Evolutionary conservation across 2,329 filamentous ascomycete species (phyloP), one percentile per base, ranked within the genome.

Genomic region (Colletotrichum nymphaeae): DNA sequence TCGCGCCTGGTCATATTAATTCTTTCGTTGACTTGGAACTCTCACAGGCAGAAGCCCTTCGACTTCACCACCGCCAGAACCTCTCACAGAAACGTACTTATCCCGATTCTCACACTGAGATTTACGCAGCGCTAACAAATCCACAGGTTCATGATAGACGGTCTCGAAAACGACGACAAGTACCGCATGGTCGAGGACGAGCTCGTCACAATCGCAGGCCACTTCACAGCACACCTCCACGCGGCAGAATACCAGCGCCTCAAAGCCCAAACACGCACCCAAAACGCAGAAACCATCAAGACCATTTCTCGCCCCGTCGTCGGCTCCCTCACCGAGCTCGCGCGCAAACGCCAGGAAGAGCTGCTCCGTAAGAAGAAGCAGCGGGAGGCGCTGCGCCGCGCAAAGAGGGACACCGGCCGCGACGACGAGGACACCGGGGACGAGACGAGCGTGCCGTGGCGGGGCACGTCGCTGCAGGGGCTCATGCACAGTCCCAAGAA

Each of bases 161-260:
- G 91, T 3, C 81, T 88, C n/a, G 85, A 88, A 4, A 81, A 87
- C n/a, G 94, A 97, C 80, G 93, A 95, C 79, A 84, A 83, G 67
- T 96, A 90, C 81, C 92, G 93, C 77, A 95, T 96, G 93, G 94
- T 97, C 0, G 94, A 96, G 81, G 94, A 97, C 77, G 94, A 96
- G 76, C 90, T 97, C 75, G 83, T 93, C 24, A 84, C 88, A 19
- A 89, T 91, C 0, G 94, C 94, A 0, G 89, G 90, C 65, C 84
- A 86, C 3, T 96, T 94, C 81, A 96, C 94, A 0, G 88, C 88
- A 5, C 93, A 95, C 80, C 87, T 96, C 1, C 93, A 95, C 79
- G 89, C 91, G n/a, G 93, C 91, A 19, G 93, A 95, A 80, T 96
- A 96, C 79, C 86, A 91, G 71, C 88, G 92, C 4, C 87, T 94